phyloP scores from a whole-genome alignment of 2,329 filamentous ascomycete species.

The Neofusicoccum cordaticola region DNA sequence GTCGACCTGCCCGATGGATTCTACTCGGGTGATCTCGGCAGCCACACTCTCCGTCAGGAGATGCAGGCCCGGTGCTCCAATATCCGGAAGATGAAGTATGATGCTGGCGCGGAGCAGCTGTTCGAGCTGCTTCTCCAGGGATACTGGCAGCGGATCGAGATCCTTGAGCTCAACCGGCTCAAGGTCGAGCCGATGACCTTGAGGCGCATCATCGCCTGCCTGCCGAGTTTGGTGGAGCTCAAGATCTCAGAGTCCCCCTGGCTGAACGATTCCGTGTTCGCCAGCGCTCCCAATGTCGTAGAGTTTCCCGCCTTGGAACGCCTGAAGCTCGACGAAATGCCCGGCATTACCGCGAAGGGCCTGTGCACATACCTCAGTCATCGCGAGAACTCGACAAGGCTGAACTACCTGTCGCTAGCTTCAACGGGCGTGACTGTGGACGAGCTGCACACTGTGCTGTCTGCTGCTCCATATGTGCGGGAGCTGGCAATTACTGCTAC shows the following conservation, averaged over 20 bases:
- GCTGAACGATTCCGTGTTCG: slow-evolving; percentile 76
- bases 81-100: slow-evolving; percentile 86
- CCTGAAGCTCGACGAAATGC: slow-evolving; percentile 68
- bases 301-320: slow-evolving; percentile 72
- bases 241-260: slow-evolving; percentile 68
- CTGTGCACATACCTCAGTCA: slow-evolving; percentile 65
- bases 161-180: slow-evolving; percentile 67
- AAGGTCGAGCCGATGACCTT: slow-evolving; percentile 69
- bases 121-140: slow-evolving; percentile 67
- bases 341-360: slow-evolving; percentile 69
- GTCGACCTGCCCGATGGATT: slow-evolving; percentile 88
- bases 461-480: slow-evolving; percentile 55
- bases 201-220: slow-evolving; percentile 65
- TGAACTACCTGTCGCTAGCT: slow-evolving; percentile 63
- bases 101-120: slow-evolving; percentile 71
- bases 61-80: slow-evolving; percentile 79
- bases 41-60: slow-evolving; percentile 74
- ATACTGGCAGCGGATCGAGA: slow-evolving; percentile 68
- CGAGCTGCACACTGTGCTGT: slow-evolving; percentile 60
- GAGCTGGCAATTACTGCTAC: slow-evolving; percentile 58
- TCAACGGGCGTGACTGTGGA: slow-evolving; percentile 65
- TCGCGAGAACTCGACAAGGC: slow-evolving; percentile 52
- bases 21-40: slow-evolving; percentile 75
- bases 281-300: slow-evolving; percentile 62
- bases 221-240: slow-evolving; percentile 68